These are phyloP conservation scores for Botrytis porri DNA, from an alignment of 2,329 filamentous ascomycete species.

Conservation along the genomic window DNA sequence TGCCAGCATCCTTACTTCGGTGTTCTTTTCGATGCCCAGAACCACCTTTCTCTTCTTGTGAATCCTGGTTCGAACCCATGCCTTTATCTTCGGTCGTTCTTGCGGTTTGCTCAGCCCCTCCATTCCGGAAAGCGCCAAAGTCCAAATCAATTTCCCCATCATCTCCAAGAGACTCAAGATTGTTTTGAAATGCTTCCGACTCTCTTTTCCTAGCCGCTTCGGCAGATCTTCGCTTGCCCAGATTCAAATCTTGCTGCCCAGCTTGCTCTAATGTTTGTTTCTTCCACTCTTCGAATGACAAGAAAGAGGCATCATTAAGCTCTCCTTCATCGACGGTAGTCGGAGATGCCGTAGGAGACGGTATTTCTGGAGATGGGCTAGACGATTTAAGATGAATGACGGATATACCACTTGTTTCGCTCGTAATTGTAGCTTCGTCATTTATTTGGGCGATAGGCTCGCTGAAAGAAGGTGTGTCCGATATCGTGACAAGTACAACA, in stretches of 20 bases:
- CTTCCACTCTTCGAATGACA: constrained; percentile 99
- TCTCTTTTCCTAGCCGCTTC: constrained; percentile 49
- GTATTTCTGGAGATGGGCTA: constrained; percentile 10
- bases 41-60: constrained; percentile 33
- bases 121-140: constrained; percentile 60
- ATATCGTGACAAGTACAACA: not conserved
- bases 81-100: constrained; percentile 27
- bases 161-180: constrained; percentile 77
- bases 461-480: constrained; percentile 5
- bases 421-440: not conserved
- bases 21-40: constrained; percentile 39
- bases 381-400: constrained; percentile 11
- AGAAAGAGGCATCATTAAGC: constrained; percentile 67
- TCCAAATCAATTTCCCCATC: constrained; percentile 82
- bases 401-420: constrained; percentile 14
- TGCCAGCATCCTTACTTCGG: constrained; percentile 88
- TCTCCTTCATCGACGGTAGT: constrained; percentile 32
- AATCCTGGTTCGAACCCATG: constrained; percentile 22
- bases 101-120: constrained; percentile 24
- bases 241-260: constrained; percentile 72
- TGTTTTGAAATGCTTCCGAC: constrained; percentile 59
- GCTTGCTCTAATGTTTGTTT: constrained; percentile 83
- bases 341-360: constrained; percentile 12
- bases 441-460: constrained; percentile 11
- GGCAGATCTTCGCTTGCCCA: constrained; percentile 52